These are phyloP conservation scores for Vigna trinervia DNA, from an alignment of 306 rosid genomes.

Conservation along the genomic window DNA sequence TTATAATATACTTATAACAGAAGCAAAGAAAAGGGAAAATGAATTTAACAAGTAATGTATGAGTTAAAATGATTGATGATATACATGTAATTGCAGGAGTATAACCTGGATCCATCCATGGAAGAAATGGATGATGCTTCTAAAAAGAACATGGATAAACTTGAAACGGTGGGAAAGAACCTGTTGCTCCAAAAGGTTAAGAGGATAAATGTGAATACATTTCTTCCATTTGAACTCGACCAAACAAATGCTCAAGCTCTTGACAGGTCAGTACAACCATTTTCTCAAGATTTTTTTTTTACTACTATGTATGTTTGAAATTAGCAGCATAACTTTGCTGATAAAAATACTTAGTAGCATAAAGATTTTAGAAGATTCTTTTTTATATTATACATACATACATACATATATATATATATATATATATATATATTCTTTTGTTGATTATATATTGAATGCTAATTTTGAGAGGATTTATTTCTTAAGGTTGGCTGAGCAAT, in stretches of 20 bases:
- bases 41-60: too few relatives aligned
- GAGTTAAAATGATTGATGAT: too few relatives aligned
- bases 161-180: background rate
- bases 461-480: background rate
- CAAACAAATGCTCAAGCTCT: slow-evolving; percentile 58
- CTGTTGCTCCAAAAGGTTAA: background rate
- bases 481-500: background rate
- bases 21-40: too few relatives aligned
- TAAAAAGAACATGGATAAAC: background rate
- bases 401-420: too few relatives aligned
- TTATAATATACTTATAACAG: too few relatives aligned
- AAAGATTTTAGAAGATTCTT: too few relatives aligned
- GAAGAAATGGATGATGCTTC: background rate
- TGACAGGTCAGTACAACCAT: slow-evolving; percentile 35
- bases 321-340: too few relatives aligned
- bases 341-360: too few relatives aligned
- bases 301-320: too few relatives aligned
- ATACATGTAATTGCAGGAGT: slow-evolving; percentile 1
- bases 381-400: too few relatives aligned
- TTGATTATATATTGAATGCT: too few relatives aligned
- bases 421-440: too few relatives aligned
- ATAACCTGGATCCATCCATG: background rate
- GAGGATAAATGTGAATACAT: slow-evolving; percentile 47
- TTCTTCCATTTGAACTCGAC: slow-evolving; percentile 12
- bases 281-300: background rate